A percentile compares a stretch with the other conserved stretches of the same genome.
Evolutionary conservation across 495 filamentous ascomycete genomes (phyloP).

Genomic region (Viridothelium virens): DNA sequence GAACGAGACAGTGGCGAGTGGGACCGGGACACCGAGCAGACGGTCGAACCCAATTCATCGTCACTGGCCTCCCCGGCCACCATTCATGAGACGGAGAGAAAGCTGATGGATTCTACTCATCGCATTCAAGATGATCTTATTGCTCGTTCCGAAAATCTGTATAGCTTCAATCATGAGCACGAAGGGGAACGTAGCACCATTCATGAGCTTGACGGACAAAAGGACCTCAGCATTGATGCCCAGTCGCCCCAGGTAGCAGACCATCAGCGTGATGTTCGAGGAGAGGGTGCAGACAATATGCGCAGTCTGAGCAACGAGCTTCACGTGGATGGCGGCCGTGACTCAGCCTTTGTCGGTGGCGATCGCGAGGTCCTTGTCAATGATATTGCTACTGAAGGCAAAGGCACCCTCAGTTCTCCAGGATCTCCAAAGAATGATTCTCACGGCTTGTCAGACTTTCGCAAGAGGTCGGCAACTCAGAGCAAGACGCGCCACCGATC

Average conservation of each 20-base stretch:
- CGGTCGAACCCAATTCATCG: neutral
- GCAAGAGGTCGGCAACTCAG: constrained; percentile 14
- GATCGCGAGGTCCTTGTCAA: constrained; percentile 58
- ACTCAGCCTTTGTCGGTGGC: constrained; percentile 54
- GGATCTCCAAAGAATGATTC: neutral
- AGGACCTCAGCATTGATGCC: constrained; percentile 54
- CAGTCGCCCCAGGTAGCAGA: constrained; percentile 55
- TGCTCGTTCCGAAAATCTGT: constrained; percentile 51
- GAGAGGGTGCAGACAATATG: constrained; percentile 65
- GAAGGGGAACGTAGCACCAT: constrained; percentile 60
- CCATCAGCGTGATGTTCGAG: constrained; percentile 69
- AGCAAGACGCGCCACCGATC: neutral
- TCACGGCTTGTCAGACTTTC: neutral
- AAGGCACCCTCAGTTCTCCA: constrained; percentile 36
- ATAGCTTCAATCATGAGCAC: constrained; percentile 80
- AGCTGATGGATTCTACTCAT: constrained; percentile 50
- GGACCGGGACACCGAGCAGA: constrained; percentile 24
- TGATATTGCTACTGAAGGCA: constrained; percentile 53
- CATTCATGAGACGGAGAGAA: constrained; percentile 41
- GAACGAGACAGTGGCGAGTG: constrained; percentile 41
- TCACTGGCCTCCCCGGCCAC: neutral
- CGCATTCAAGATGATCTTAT: constrained; percentile 55
- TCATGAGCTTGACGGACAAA: constrained; percentile 52
- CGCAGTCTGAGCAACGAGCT: constrained; percentile 47
- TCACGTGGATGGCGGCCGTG: constrained; percentile 47